Percentiles rank a stretch among this genome's conserved stretches.
Conservation (phyloP, 768 basidiomycete genomes). For the Ramaria rubella region DNA sequence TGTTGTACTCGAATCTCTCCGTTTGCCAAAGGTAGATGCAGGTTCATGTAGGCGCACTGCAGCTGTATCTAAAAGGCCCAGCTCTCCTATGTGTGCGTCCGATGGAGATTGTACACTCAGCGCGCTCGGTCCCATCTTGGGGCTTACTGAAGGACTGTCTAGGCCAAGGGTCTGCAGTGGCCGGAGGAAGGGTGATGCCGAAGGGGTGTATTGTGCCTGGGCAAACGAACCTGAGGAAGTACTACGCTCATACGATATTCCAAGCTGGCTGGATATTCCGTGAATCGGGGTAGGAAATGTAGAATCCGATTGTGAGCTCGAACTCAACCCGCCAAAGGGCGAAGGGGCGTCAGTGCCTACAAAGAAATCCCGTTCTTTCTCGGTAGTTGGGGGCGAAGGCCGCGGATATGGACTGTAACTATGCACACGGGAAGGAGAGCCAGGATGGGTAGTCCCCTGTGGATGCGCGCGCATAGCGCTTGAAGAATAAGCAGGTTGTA, state of each 20-base stretch:
- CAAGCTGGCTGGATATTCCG: neutral
- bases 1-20: constrained; percentile 7
- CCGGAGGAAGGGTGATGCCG: constrained; percentile 74
- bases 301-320: neutral
- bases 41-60: neutral
- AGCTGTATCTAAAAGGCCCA: neutral
- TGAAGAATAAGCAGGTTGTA: neutral
- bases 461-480: neutral
- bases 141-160: constrained; percentile 6
- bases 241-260: constrained; percentile 3
- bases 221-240: neutral
- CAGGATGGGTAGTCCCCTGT: neutral
- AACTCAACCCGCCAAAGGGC: neutral
- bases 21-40: neutral
- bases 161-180: constrained; percentile 55
- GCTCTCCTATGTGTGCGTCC: neutral
- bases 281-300: neutral
- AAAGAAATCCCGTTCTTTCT: neutral
- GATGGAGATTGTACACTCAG: neutral
- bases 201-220: constrained; percentile 43
- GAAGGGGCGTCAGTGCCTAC: neutral
- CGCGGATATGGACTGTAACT: constrained; percentile 6
- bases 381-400: neutral
- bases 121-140: neutral
- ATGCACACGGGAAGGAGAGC: neutral